These are phyloP conservation scores for Alternaria triticimaculans DNA, from an alignment of 2,329 filamentous ascomycete species.

Conservation along the genomic window DNA sequence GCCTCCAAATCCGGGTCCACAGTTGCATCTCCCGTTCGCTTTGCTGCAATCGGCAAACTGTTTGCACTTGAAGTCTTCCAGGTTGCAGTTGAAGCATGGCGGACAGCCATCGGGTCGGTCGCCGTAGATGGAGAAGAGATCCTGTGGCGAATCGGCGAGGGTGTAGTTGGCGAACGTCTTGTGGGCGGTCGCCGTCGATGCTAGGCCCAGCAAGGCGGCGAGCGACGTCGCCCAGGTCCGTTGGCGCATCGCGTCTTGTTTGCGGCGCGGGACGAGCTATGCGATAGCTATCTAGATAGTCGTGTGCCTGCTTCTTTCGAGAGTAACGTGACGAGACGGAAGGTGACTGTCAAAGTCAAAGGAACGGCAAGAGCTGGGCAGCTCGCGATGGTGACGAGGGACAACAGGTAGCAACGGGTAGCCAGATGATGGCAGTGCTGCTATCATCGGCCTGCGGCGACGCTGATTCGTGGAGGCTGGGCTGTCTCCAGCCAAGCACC, in stretches of 20 bases:
- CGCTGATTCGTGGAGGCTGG: conserved; percentile 29
- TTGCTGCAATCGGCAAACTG: conserved; percentile 91
- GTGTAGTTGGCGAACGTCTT: conserved; percentile 53
- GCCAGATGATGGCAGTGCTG: conserved; percentile 18
- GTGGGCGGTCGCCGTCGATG: conserved; percentile 32
- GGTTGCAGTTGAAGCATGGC: conserved; percentile 96
- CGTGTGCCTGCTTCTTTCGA: conserved; percentile 3
- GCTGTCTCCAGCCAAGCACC: conserved; percentile 24
- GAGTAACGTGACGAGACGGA: not conserved
- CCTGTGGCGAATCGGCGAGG: conserved; percentile 56
- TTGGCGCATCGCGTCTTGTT: conserved; percentile 43
- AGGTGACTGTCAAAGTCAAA: conserved; percentile 12
- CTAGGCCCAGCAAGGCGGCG: conserved; percentile 33
- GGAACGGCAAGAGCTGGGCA: conserved; percentile 20
- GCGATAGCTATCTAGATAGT: conserved; percentile 3
- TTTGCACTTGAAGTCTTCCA: conserved; percentile 88
- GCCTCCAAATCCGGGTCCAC: conserved; percentile 89
- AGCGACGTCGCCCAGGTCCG: conserved; percentile 41
- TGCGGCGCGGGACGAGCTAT: conserved; percentile 33
- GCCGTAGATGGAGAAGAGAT: conserved; percentile 72
- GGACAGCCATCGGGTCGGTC: conserved; percentile 79
- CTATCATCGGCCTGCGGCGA: conserved; percentile 31
- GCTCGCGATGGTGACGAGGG: conserved; percentile 13
- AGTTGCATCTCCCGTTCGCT: conserved; percentile 90
- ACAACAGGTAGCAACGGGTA: conserved; percentile 11